Percentiles rank a stretch among this genome's conserved stretches.
Evolutionary conservation across 192 early-diverging fungal genomes (phyloP).

Genomic region (Backusella sp.): DNA sequence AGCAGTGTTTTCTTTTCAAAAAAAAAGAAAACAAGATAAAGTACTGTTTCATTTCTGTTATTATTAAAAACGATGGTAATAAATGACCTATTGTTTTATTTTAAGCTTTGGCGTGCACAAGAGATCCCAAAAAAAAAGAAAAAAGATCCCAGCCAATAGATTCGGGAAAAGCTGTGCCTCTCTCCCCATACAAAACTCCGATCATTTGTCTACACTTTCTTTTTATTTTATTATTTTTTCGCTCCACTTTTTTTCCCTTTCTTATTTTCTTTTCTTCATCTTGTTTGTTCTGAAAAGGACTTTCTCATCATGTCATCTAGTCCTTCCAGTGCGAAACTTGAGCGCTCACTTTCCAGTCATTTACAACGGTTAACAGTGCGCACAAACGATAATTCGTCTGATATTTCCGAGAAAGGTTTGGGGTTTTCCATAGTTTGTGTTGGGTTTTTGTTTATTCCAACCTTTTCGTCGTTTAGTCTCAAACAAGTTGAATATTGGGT

Average conservation of each 20-base stretch:
- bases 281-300: not conserved
- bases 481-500: not conserved
- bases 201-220: not conserved
- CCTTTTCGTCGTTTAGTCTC: not conserved
- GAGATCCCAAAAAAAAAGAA: not conserved
- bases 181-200: not conserved
- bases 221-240: not conserved
- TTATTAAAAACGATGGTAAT: constrained; percentile 1
- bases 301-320: not conserved
- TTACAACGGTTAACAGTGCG: constrained; percentile 22
- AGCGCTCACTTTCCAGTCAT: constrained; percentile 29
- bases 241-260: not conserved
- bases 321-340: constrained; percentile 14
- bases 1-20: too few relatives aligned
- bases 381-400: not conserved
- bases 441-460: not conserved
- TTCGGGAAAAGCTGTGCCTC: not conserved
- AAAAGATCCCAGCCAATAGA: not conserved
- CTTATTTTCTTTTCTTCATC: constrained; percentile 8
- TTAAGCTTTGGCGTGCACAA: not conserved
- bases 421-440: not conserved
- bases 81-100: not conserved
- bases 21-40: too few relatives aligned
- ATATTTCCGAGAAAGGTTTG: constrained; percentile 18
- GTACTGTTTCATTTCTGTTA: too few relatives aligned